Evolutionary conservation across 2,329 filamentous ascomycete genomes (phyloP).

Genomic region (Fusarium chaquense): DNA sequence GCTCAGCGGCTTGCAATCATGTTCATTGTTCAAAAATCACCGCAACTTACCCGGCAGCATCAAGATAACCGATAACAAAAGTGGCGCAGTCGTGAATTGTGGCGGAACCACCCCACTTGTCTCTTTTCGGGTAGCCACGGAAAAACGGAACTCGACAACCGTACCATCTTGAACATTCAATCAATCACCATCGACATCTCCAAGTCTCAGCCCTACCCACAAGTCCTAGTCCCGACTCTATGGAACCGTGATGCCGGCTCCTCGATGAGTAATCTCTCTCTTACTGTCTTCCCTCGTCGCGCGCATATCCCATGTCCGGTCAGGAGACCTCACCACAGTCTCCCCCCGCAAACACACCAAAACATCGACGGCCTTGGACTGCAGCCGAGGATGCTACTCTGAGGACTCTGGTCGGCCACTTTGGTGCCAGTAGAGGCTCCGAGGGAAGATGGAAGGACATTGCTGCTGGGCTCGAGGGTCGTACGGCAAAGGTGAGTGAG

Average conservation of each 20-base stretch:
- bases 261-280: background rate
- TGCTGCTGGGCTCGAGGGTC: slow-evolving; percentile 41
- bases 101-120: background rate
- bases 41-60: background rate
- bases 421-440: slow-evolving; percentile 44
- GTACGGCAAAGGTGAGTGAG: slow-evolving; percentile 47
- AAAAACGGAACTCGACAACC: slow-evolving; percentile 28
- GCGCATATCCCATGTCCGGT: slow-evolving; percentile 38
- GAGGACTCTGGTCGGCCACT: slow-evolving; percentile 46
- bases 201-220: background rate
- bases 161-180: slow-evolving; percentile 27
- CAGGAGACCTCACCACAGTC: slow-evolving; percentile 44
- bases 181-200: slow-evolving; percentile 11
- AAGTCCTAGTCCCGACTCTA: background rate
- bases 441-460: slow-evolving; percentile 50
- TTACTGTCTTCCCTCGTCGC: background rate
- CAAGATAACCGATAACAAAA: background rate
- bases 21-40: background rate
- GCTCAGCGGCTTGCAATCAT: rapidly evolving
- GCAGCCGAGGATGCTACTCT: slow-evolving; percentile 46
- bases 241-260: slow-evolving; percentile 21
- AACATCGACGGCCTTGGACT: slow-evolving; percentile 45
- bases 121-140: slow-evolving; percentile 27
- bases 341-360: slow-evolving; percentile 37
- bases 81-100: background rate